Base-by-base conservation (phyloP, 352 stramenopile species). In the Phytophthora chlamydospora region DNA sequence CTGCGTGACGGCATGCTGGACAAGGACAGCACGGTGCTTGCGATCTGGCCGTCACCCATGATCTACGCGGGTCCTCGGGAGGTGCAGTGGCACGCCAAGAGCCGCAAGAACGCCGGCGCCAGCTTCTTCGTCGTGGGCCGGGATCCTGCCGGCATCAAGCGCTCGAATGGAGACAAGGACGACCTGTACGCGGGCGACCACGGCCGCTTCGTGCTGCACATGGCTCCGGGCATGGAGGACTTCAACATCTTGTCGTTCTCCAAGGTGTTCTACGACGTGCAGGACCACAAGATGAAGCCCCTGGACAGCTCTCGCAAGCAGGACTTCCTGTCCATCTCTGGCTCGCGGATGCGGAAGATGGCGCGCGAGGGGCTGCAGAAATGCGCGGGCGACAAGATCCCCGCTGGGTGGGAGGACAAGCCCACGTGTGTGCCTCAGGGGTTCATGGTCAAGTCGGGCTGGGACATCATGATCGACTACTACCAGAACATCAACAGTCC, bases 31-130 rank as follows among this genome's bases (percentile, higher is more conserved):
- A 99, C 97, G 1, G 96, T 99, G 59, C 96, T 99, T 70, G 95
- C 96, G 33, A 99, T 99, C 63, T 99, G 97, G 97, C 97, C 97
- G 29, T 95, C 96, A 59, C 97, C 97, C 6, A 99, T 99, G 96
- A 97, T 99, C 44, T 99, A 99, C 76, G 97, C 95, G 24, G 97
- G 97, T 11, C 97, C 97, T 11, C 98, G 96, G 12, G 97, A 99
- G 73, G 97, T 99, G 38, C 89, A 99, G 72, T 99, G 98, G 85
- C 97, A 99, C 77, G 97, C 97, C 44, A 99, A 99, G 81, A 98
- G 88, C 56, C 88, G 97, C 44, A 95, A 97, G 66, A 98, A 95
- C 44, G 97, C 95, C 58, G 97, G 97, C 38, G 97, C 97, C 11
- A 98, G 90, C 40, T 99, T 98, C 76, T 99, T 99, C 69, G 96